These are phyloP conservation scores for Arxiozyma slooffiae DNA, from an alignment of 1,139 yeast genomes.

Conservation along the genomic window DNA sequence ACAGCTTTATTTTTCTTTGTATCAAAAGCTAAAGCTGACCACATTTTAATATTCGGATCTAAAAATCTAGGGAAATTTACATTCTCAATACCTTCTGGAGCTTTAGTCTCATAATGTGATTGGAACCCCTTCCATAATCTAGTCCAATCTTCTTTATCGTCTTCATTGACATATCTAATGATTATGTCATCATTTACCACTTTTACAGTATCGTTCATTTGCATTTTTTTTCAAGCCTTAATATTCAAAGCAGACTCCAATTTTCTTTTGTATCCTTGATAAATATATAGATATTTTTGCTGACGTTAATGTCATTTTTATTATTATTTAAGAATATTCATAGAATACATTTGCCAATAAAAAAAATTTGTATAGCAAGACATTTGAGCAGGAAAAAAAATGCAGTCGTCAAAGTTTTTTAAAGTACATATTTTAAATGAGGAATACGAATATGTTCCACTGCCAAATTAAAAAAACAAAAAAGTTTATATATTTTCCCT, in stretches of 20 bases:
- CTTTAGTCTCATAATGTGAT: conserved; percentile 34
- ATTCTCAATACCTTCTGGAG: conserved; percentile 31
- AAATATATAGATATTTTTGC: too few species aligned
- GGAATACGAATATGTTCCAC: too few species aligned
- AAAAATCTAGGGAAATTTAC: conserved; percentile 36
- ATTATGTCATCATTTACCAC: not conserved
- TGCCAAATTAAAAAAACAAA: too few species aligned
- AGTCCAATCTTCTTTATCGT: conserved; percentile 37
- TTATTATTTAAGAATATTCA: not conserved
- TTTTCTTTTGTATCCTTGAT: not conserved
- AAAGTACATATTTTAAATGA: too few species aligned
- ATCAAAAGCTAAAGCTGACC: conserved; percentile 33
- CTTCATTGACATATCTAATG: conserved; percentile 32
- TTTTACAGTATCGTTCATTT: not conserved
- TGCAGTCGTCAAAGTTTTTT: too few species aligned
- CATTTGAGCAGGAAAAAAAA: not conserved
- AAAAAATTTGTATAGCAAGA: too few species aligned
- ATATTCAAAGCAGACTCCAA: not conserved
- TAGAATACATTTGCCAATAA: not conserved
- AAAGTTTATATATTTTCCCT: too few species aligned
- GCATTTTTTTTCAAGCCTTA: not conserved
- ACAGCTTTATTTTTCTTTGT: conserved; percentile 22
- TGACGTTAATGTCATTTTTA: too few species aligned
- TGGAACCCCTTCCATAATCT: conserved; percentile 36
- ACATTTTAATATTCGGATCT: conserved; percentile 35